Evolutionary conservation across 352 stramenopile genomes (phyloP).

Genomic region (Globisporangium abappressorium): DNA sequence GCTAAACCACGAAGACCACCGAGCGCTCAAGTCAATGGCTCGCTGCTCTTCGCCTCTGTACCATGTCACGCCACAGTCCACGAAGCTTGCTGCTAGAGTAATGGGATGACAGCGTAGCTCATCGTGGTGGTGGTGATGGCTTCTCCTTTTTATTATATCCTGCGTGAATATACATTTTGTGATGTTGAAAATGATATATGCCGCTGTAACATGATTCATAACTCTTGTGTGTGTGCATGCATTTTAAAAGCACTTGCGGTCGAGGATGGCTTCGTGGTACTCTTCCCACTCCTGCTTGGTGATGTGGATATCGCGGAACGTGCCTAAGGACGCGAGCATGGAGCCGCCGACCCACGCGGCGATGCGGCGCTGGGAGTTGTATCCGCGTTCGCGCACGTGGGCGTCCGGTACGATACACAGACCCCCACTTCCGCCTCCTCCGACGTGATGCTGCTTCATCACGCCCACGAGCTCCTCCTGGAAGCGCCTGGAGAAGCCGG

Average conservation of each 20-base stretch:
- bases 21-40: neutral
- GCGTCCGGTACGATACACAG: constrained; percentile 80
- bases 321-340: constrained; percentile 86
- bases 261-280: constrained; percentile 81
- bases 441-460: constrained; percentile 11
- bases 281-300: constrained; percentile 90
- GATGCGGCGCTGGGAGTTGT: constrained; percentile 83
- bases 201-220: neutral
- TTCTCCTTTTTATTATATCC: neutral
- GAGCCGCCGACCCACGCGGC: constrained; percentile 89
- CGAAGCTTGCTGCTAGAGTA: neutral
- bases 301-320: constrained; percentile 87
- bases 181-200: neutral
- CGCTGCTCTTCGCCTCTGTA: neutral
- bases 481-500: constrained; percentile 79
- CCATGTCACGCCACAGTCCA: neutral
- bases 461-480: constrained; percentile 58
- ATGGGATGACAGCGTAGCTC: neutral
- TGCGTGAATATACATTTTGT: neutral
- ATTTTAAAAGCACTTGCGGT: constrained; percentile 80
- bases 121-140: neutral
- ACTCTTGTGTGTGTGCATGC: neutral
- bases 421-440: constrained; percentile 8
- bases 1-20: constrained; percentile 30
- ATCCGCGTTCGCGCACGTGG: constrained; percentile 72